Evolutionary conservation across 2,329 filamentous ascomycete species (phyloP).

Genomic region (Ceratocystiopsis sp.): DNA sequence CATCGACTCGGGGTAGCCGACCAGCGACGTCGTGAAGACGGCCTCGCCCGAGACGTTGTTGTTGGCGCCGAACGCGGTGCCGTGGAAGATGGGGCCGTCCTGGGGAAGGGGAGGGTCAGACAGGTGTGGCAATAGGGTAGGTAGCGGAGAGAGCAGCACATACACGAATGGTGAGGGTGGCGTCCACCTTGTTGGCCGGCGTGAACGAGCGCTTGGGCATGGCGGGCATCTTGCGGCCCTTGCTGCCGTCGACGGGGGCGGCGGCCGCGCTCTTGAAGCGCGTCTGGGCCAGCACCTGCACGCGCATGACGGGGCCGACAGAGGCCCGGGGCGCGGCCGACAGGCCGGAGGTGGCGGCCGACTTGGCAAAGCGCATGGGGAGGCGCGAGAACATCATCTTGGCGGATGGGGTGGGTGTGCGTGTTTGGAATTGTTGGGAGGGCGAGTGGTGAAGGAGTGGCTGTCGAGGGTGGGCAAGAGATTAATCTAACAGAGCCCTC

Average conservation of each 20-base stretch:
- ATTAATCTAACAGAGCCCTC: constrained; percentile 32
- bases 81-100: constrained; percentile 91
- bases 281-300: constrained; percentile 8
- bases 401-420: neutral
- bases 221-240: constrained; percentile 49
- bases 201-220: constrained; percentile 40
- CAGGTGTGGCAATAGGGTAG: neutral
- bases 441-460: constrained; percentile 9
- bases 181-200: constrained; percentile 50
- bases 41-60: constrained; percentile 95
- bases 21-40: constrained; percentile 94
- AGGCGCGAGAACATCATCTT: constrained; percentile 41
- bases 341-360: constrained; percentile 10
- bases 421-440: constrained; percentile 8
- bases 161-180: constrained; percentile 89
- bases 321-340: constrained; percentile 11
- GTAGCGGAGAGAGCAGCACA: constrained; percentile 13
- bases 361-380: constrained; percentile 33
- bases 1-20: constrained; percentile 93
- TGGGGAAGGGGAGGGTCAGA: constrained; percentile 15
- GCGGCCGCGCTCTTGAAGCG: constrained; percentile 12
- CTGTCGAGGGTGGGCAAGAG: constrained; percentile 7
- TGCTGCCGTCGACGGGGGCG: constrained; percentile 47
- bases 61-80: constrained; percentile 91
- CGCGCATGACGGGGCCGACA: constrained; percentile 19